Evolutionary conservation across 768 basidiomycete genomes (phyloP), one percentile per base, ranked within the genome.

Genomic region (Leccinum imitatum): DNA sequence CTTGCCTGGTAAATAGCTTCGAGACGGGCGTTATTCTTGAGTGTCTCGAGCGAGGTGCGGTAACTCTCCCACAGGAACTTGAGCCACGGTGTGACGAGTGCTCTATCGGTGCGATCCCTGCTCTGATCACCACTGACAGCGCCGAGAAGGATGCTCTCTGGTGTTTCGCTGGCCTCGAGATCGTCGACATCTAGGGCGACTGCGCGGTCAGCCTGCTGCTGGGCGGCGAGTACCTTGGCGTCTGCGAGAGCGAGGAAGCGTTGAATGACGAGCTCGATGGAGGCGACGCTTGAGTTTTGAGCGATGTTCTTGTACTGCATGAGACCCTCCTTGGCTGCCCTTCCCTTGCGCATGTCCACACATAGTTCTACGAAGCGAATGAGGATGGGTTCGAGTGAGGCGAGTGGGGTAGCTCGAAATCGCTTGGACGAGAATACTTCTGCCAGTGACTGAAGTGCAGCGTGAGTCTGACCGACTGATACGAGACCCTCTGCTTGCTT

Each of bases 401-500:
- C 79, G 25, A 98, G 78, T 1, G 95, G 91, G 0, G 95, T 98
- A 44, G 90, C 87, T 65, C 95, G 85, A 80, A 98, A 98, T 53
- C 92, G 89, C 79, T 98, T 98, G 19, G 91, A 91, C 33, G 87
- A 80, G 75, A 96, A 94, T 86, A 95, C 91, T 72, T 96, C 93
- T 2, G 93, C 87, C 65, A 96, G 82, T 6, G 90, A 90, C 70
- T 94, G 91, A 13, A 95, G 84, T 7, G 94, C 94, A 5, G 93
- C 93, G 72, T 91, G 89, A 0, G 86, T 87, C 78, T 95, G 93
- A 27, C 91, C 90, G 68, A 95, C 93, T 59, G 91, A 91, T 68
- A 96, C 87, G 57, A 96, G 91, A 59, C 93, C 93, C 69, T 95
- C 91, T n/a, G 92, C 91, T 73, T 92, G 91, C 80, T 93, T 94